These are phyloP conservation scores for Aspergillus sclerotialis DNA, from an alignment of 2,329 filamentous ascomycete species.

Conservation along the genomic window DNA sequence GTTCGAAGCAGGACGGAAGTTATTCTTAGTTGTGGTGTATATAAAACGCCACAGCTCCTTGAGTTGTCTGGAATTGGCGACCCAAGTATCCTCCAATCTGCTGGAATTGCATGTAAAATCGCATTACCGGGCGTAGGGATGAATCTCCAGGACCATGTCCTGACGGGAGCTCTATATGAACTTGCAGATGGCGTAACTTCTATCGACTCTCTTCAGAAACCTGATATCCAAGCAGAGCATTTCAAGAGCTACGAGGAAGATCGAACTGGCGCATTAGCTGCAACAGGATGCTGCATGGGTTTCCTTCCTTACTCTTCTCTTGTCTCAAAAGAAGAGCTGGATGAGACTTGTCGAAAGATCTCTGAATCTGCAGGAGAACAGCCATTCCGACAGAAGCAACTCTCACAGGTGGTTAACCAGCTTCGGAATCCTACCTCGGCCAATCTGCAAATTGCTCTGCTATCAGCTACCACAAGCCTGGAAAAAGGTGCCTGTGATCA, in stretches of 20 bases:
- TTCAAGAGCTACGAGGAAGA: slow-evolving; percentile 5
- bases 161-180: slow-evolving; percentile 11
- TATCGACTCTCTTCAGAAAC: slow-evolving; percentile 6
- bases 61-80: slow-evolving; percentile 56
- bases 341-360: slow-evolving; percentile 1
- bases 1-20: slow-evolving; percentile 41
- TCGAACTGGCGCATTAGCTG: slow-evolving; percentile 3
- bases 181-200: slow-evolving; percentile 3
- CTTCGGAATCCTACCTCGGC: slow-evolving; percentile 1
- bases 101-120: slow-evolving; percentile 35
- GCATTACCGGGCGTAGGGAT: slow-evolving; percentile 39
- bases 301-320: slow-evolving; percentile 6
- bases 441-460: slow-evolving; percentile 2
- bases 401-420: slow-evolving; percentile 1
- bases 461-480: slow-evolving; percentile 1
- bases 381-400: slow-evolving; percentile 1
- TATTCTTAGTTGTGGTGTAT: slow-evolving; percentile 51
- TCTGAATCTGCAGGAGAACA: background rate
- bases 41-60: slow-evolving; percentile 52
- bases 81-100: slow-evolving; percentile 30
- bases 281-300: slow-evolving; percentile 3
- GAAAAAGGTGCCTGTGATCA: slow-evolving; percentile 1
- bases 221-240: slow-evolving; percentile 3
- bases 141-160: slow-evolving; percentile 41
- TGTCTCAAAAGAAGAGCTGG: slow-evolving; percentile 1